phyloP scores from a whole-genome alignment of 257 asterid species.

The Solanum appendiculatum region DNA sequence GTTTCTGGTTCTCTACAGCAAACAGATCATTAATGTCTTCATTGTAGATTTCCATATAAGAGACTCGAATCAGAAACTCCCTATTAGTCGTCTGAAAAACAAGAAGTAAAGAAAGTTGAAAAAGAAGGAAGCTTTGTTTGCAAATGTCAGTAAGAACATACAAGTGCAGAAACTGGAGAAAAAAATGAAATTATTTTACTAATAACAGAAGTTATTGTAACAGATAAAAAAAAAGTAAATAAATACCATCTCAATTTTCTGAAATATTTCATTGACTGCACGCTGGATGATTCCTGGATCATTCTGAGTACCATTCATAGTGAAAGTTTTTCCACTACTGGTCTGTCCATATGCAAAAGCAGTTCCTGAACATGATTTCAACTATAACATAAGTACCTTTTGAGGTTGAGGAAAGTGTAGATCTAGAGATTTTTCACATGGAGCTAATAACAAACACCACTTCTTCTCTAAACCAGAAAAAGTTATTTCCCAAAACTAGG shows the following conservation, averaged over 20 bases:
- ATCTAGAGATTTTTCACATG: neutral
- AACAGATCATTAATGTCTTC: conserved; percentile 94
- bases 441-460: neutral
- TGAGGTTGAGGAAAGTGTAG: neutral
- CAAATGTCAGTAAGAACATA: neutral
- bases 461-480: neutral
- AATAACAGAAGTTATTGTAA: neutral
- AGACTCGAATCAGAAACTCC: conserved; percentile 89
- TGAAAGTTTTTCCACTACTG: conserved; percentile 94
- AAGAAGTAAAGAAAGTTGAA: neutral
- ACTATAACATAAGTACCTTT: neutral
- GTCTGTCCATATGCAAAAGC: conserved; percentile 99
- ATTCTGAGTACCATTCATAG: conserved; percentile 91
- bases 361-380: conserved; percentile 53
- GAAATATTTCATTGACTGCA: conserved; percentile 78
- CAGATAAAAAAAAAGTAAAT: neutral
- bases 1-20: conserved; percentile 79
- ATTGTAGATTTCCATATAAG: conserved; percentile 97
- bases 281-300: conserved; percentile 85
- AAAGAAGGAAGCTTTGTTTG: neutral
- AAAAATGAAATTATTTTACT: neutral
- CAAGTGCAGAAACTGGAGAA: neutral
- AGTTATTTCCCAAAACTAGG: neutral
- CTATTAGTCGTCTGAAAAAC: conserved; percentile 51
- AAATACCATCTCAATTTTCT: conserved; percentile 53